Evolutionary conservation across 2,329 filamentous ascomycete species (phyloP).

Genomic region (Cryphonectria carpinicola): DNA sequence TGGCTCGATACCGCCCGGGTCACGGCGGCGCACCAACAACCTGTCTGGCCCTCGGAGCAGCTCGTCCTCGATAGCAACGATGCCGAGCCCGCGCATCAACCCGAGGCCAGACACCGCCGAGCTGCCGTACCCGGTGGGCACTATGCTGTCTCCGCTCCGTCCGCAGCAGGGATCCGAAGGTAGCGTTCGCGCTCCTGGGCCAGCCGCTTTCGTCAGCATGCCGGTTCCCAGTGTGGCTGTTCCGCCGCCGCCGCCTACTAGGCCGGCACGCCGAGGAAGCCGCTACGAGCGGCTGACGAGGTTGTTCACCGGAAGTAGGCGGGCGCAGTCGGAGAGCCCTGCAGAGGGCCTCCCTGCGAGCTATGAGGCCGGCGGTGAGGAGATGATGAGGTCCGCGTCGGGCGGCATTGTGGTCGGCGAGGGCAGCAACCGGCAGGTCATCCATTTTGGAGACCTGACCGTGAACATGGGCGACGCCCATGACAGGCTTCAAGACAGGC

Average conservation of each 20-base stretch:
- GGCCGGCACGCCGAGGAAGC: neutral
- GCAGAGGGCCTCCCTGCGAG: neutral
- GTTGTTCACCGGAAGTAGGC: neutral
- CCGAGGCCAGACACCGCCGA: constrained; percentile 15
- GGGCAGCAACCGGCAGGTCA: constrained; percentile 24
- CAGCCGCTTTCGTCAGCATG: constrained; percentile 7
- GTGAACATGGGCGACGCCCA: constrained; percentile 4
- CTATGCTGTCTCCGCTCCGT: constrained; percentile 18
- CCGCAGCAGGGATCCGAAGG: constrained; percentile 3
- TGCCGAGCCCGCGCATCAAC: constrained; percentile 45
- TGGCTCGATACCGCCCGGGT: constrained; percentile 10
- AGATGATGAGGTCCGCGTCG: constrained; percentile 32
- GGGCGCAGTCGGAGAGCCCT: constrained; percentile 22
- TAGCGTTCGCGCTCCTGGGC: constrained; percentile 6
- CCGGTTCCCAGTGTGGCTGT: neutral
- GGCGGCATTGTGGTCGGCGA: constrained; percentile 34
- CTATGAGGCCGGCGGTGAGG: constrained; percentile 27
- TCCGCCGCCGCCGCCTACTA: neutral
- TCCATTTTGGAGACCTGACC: constrained; percentile 12
- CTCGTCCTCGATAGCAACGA: constrained; percentile 49
- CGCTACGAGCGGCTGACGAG: constrained; percentile 11
- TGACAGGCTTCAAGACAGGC: constrained; percentile 21
- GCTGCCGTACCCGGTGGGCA: constrained; percentile 5
- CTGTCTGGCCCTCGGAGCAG: constrained; percentile 34
- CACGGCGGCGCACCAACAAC: constrained; percentile 16